Evolutionary conservation across 148 eudicot genomes (phyloP).

Genomic region (Rhododendron henanense): DNA sequence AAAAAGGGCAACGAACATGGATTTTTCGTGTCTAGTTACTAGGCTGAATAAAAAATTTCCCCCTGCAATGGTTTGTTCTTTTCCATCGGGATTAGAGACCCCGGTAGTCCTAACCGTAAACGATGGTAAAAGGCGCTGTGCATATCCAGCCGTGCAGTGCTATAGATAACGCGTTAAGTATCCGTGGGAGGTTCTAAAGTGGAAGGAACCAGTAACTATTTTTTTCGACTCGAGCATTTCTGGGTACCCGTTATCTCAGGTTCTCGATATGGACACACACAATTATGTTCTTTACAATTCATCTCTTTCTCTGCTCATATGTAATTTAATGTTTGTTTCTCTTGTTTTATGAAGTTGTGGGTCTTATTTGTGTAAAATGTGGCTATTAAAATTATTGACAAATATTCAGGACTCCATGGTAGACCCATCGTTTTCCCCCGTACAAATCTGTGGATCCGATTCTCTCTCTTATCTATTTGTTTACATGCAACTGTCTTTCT

Average conservation of each 20-base stretch:
- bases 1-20: not conserved
- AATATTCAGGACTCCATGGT: conserved; percentile 11
- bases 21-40: not conserved
- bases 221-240: not conserved
- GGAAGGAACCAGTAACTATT: not conserved
- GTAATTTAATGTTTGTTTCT: not conserved
- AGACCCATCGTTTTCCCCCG: conserved; percentile 15
- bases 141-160: not conserved
- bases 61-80: not conserved
- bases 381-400: conserved; percentile 8
- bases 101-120: not conserved
- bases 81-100: not conserved
- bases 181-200: not conserved
- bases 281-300: conserved; percentile 10
- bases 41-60: not conserved
- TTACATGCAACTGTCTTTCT: not conserved
- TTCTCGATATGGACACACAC: not conserved
- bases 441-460: conserved; percentile 36
- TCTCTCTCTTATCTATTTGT: conserved; percentile 22
- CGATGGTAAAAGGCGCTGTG: not conserved
- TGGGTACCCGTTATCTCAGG: not conserved
- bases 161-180: no score
- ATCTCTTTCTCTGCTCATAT: not conserved
- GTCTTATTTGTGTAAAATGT: conserved; percentile 6
- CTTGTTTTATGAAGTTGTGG: conserved; percentile 7